These are phyloP conservation scores for Wickerhamiella kazuoi DNA, from an alignment of 805 yeast genomes.

Conservation along the genomic window DNA sequence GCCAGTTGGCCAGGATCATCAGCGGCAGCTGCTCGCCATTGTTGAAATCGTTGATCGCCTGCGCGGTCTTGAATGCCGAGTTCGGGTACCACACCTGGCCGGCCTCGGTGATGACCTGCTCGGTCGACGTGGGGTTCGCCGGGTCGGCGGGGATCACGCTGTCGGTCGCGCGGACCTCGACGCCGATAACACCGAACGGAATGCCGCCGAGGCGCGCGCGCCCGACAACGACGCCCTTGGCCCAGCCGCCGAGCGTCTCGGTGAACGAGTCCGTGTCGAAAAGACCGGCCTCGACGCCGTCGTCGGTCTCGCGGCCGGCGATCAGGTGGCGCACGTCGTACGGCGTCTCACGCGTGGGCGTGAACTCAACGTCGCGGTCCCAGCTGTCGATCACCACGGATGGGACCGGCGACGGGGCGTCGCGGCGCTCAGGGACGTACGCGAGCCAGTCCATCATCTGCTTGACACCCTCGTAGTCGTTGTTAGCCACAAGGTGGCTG, in stretches of 20 bases:
- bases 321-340: conserved; percentile 94
- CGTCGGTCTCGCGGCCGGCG: conserved; percentile 56
- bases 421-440: conserved; percentile 80
- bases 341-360: conserved; percentile 51
- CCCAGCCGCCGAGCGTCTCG: conserved; percentile 97
- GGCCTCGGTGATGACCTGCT: conserved; percentile 75
- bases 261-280: conserved; percentile 88
- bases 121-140: conserved; percentile 91
- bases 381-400: conserved; percentile 56
- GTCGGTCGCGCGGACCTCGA: conserved; percentile 80
- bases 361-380: conserved; percentile 83
- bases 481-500: conserved; percentile 90
- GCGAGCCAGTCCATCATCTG: conserved; percentile 93
- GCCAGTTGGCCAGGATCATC: conserved; percentile 97
- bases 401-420: conserved; percentile 76
- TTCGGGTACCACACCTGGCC: conserved; percentile 99
- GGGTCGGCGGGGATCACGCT: conserved; percentile 95
- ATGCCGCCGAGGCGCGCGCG: conserved; percentile 98
- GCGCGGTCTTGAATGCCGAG: conserved; percentile 97
- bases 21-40: conserved; percentile 95
- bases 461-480: conserved; percentile 91
- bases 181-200: conserved; percentile 96
- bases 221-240: conserved; percentile 95
- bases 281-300: conserved; percentile 70
- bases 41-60: conserved; percentile 94